A percentile compares a stretch with the other conserved stretches of the same genome.
These are phyloP conservation scores for Eutypa lata DNA, from an alignment of 2,329 filamentous ascomycete genomes.

Conservation along the genomic window DNA sequence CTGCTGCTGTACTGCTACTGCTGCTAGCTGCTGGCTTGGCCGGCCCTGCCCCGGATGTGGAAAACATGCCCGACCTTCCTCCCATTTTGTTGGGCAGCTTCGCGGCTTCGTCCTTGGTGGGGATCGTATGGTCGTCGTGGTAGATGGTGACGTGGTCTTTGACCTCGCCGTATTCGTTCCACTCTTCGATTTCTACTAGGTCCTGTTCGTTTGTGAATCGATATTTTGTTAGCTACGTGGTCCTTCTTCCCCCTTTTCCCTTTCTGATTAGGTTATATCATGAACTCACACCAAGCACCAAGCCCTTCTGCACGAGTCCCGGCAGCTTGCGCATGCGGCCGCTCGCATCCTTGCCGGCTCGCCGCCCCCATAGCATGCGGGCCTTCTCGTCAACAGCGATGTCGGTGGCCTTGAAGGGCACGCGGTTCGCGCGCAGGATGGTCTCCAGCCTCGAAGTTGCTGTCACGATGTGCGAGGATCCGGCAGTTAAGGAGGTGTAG, in stretches of 20 bases:
- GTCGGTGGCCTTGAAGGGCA: slow-evolving; percentile 91
- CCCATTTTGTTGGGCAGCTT: slow-evolving; percentile 32
- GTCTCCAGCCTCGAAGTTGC: slow-evolving; percentile 94
- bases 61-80: slow-evolving; percentile 7
- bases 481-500: slow-evolving; percentile 92
- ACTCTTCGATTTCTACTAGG: slow-evolving; percentile 91
- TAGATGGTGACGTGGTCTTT: slow-evolving; percentile 76
- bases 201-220: slow-evolving; percentile 54
- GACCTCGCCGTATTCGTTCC: slow-evolving; percentile 98
- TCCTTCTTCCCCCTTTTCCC: background rate
- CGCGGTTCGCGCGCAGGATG: slow-evolving; percentile 89
- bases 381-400: slow-evolving; percentile 87
- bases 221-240: slow-evolving; percentile 1
- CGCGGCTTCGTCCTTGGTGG: slow-evolving; percentile 51
- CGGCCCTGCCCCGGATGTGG: slow-evolving; percentile 22
- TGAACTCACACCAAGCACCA: slow-evolving; percentile 75
- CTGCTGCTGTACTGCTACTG: slow-evolving; percentile 15
- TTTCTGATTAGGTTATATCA: background rate
- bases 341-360: slow-evolving; percentile 67
- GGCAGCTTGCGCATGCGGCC: slow-evolving; percentile 75
- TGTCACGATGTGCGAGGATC: slow-evolving; percentile 93
- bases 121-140: slow-evolving; percentile 60
- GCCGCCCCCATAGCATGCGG: slow-evolving; percentile 81
- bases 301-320: slow-evolving; percentile 80
- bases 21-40: slow-evolving; percentile 12